These are phyloP conservation scores for Boletus fagicola DNA, from an alignment of 768 basidiomycete species.

Conservation along the genomic window DNA sequence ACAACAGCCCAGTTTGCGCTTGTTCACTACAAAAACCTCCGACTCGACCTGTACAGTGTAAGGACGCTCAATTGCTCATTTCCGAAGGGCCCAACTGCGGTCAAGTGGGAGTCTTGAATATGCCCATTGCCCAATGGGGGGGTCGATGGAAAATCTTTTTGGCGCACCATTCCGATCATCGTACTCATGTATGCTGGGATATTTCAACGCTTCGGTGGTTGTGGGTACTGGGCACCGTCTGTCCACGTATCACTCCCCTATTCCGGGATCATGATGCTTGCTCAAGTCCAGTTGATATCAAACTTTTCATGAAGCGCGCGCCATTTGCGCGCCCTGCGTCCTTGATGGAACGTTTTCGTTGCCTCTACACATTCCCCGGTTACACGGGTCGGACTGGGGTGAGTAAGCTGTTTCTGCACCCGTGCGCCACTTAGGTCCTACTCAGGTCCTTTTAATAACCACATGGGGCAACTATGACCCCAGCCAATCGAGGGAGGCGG, in stretches of 20 bases:
- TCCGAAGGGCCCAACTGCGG: too few species aligned
- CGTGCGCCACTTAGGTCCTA: background rate
- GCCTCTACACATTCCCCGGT: too few species aligned
- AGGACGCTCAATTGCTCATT: too few species aligned
- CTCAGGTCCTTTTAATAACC: background rate
- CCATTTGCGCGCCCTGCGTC: background rate
- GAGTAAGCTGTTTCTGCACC: background rate
- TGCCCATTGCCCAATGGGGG: too few species aligned
- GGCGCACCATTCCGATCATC: background rate
- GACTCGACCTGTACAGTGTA: too few species aligned
- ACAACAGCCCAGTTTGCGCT: background rate
- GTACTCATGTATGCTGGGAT: background rate
- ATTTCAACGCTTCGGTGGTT: too few species aligned
- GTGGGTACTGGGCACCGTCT: too few species aligned
- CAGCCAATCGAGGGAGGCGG: background rate
- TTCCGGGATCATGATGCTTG: background rate
- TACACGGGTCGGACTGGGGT: background rate
- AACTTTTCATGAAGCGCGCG: background rate
- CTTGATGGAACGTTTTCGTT: background rate
- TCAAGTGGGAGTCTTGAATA: background rate
- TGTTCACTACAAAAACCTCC: background rate
- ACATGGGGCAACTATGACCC: background rate
- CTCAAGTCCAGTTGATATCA: background rate
- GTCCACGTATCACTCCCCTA: background rate
- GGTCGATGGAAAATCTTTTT: background rate